These are phyloP conservation scores for Silene vulgaris DNA, from an alignment of 179 eudicot species.

Conservation along the genomic window DNA sequence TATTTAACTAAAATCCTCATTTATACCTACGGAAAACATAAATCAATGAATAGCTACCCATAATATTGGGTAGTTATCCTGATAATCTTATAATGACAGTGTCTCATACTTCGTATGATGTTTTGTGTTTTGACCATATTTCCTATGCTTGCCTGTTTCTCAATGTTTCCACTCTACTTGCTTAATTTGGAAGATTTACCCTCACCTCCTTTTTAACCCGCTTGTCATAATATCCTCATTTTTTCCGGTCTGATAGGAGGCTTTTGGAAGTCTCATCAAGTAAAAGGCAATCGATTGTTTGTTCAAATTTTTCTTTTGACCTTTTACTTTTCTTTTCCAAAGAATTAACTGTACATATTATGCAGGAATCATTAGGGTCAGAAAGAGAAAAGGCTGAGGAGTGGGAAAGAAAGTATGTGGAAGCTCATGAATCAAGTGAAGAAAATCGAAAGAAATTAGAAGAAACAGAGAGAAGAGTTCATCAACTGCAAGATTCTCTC, in stretches of 20 bases:
- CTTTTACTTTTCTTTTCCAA: constrained; percentile 10
- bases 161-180: neutral
- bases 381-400: constrained; percentile 66
- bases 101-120: neutral
- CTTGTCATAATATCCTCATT: neutral
- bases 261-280: neutral
- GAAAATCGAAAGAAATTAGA: constrained; percentile 57
- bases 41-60: too few species aligned
- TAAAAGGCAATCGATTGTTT: constrained; percentile 6
- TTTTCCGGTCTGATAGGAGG: neutral
- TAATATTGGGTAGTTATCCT: too few species aligned
- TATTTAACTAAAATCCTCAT: too few species aligned
- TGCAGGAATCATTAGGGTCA: constrained; percentile 49
- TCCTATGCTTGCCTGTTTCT: constrained; percentile 10
- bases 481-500: constrained; percentile 68
- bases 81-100: too few species aligned
- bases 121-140: constrained; percentile 5
- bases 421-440: constrained; percentile 56
- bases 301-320: constrained; percentile 8
- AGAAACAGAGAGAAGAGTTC: constrained; percentile 70
- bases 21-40: too few species aligned
- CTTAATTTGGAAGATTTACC: constrained; percentile 8
- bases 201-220: neutral
- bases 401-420: constrained; percentile 51
- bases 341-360: constrained; percentile 14